phyloP scores from a whole-genome alignment of 177 flowering plant genomes.

The Vitis hybrid region DNA sequence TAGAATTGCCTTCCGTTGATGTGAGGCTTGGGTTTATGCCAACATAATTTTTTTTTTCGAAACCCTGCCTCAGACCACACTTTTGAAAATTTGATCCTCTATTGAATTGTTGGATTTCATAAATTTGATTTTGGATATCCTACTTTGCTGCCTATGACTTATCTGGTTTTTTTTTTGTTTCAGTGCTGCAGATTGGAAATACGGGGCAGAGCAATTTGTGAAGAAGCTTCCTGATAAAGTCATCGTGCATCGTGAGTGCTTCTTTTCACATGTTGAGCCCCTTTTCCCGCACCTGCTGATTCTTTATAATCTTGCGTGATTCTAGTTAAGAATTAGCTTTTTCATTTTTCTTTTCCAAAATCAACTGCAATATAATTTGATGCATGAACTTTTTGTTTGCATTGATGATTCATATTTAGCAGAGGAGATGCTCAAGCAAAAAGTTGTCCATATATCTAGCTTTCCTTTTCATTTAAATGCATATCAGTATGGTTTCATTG shows the following conservation, averaged over 20 bases:
- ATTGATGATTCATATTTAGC: background rate
- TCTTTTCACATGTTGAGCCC: background rate
- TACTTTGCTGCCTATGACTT: background rate
- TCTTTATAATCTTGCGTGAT: background rate
- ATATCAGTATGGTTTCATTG: background rate
- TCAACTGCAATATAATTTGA: background rate
- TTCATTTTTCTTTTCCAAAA: background rate
- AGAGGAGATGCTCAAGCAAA: background rate
- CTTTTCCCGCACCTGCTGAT: background rate
- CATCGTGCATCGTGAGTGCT: conserved; percentile 83
- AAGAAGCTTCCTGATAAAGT: conserved; percentile 83
- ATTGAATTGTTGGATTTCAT: too few relatives aligned
- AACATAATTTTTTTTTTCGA: too few relatives aligned
- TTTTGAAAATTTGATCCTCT: too few relatives aligned
- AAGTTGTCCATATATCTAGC: background rate
- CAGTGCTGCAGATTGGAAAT: conserved; percentile 85
- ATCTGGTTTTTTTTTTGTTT: conserved; percentile 8
- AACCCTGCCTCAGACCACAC: too few relatives aligned
- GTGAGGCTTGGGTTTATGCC: too few relatives aligned
- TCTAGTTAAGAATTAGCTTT: background rate
- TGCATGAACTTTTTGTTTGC: background rate
- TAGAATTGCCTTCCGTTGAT: too few relatives aligned
- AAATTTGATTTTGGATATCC: background rate
- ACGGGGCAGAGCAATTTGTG: conserved; percentile 82
- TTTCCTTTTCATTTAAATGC: background rate